Evolutionary conservation across 2,329 filamentous ascomycete species (phyloP).

Genomic region (Didymosphaeria variabile): DNA sequence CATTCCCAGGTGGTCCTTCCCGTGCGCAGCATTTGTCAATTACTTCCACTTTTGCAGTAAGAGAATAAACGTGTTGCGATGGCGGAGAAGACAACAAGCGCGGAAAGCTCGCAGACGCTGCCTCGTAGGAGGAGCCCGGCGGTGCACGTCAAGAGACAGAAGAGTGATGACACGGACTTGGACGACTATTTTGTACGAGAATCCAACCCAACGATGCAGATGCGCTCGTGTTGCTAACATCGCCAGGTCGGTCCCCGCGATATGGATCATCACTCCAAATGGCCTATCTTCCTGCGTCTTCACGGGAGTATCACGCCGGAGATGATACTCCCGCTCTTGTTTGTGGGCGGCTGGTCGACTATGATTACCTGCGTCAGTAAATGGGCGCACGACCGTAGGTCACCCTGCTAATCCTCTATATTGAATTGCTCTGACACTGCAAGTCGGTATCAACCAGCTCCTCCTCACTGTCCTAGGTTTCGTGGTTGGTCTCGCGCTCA

Average conservation of each 20-base stretch:
- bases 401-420: background rate
- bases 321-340: conserved; percentile 73
- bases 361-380: conserved; percentile 64
- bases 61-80: background rate
- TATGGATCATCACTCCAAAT: conserved; percentile 76
- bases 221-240: conserved; percentile 20
- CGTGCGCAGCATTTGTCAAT: background rate
- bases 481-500: conserved; percentile 77
- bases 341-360: conserved; percentile 72
- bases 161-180: conserved; percentile 46
- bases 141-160: conserved; percentile 28
- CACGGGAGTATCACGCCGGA: conserved; percentile 78
- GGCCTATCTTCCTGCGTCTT: conserved; percentile 76
- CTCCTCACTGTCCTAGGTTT: conserved; percentile 82
- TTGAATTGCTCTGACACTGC: conserved; percentile 21
- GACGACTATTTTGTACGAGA: conserved; percentile 67
- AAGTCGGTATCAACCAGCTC: conserved; percentile 68
- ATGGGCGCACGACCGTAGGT: conserved; percentile 50
- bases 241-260: conserved; percentile 67
- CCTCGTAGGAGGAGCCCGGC: conserved; percentile 14
- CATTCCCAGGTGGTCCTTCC: background rate
- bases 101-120: conserved; percentile 25
- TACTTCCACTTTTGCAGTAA: background rate
- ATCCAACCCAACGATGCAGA: background rate
- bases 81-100: conserved; percentile 15